Conservation (phyloP, 495 filamentous ascomycete species). For the Parmelia sp. region DNA sequence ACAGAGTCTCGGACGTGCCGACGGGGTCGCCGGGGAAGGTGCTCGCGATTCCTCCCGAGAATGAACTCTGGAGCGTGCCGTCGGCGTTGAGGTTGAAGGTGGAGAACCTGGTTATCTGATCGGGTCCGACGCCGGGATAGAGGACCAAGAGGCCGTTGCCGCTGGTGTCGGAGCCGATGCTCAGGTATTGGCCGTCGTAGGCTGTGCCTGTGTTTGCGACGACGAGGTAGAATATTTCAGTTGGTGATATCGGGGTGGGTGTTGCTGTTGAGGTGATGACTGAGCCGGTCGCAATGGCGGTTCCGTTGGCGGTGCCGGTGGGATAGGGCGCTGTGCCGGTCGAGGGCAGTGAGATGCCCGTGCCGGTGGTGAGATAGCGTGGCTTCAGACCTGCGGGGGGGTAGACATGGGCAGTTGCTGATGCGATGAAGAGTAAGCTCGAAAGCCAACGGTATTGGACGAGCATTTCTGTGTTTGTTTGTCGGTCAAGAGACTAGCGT, state of each 20-base stretch:
- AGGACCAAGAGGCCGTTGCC: neutral
- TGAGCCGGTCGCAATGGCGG: neutral
- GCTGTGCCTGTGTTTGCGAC: neutral
- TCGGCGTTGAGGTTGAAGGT: neutral
- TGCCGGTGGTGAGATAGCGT: neutral
- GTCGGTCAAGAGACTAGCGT: neutral
- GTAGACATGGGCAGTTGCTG: neutral
- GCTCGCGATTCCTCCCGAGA: neutral
- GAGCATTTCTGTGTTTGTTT: neutral
- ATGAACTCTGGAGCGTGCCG: neutral
- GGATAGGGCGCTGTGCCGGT: neutral
- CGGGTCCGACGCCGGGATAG: neutral
- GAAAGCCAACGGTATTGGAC: neutral
- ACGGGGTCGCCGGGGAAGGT: neutral
- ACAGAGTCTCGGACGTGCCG: neutral
- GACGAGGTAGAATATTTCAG: neutral
- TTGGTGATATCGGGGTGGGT: neutral
- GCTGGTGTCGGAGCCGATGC: neutral
- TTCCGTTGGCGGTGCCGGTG: neutral
- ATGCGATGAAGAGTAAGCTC: neutral
- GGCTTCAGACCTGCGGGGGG: neutral
- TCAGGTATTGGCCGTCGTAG: neutral
- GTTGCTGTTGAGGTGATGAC: neutral
- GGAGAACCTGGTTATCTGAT: neutral
- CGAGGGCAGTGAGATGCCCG: neutral